Conservation (phyloP, 1,284 basidiomycete genomes). For the Ceratobasidium papillatum region DNA sequence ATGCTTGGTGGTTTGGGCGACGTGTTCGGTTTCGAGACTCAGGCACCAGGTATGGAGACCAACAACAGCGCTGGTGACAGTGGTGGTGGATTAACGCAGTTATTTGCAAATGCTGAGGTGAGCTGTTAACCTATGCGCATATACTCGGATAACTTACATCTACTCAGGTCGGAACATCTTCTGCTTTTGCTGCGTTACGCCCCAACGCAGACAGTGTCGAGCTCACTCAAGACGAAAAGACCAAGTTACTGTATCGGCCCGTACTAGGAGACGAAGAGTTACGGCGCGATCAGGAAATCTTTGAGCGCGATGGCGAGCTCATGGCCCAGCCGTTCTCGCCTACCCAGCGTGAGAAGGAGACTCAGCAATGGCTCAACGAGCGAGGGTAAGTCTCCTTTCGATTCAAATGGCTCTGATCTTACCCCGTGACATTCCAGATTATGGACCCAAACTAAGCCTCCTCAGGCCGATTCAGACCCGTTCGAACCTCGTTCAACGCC, state of each 20-base stretch:
- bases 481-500: conserved; percentile 12
- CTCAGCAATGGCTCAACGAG: conserved; percentile 18
- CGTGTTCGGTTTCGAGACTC: conserved; percentile 22
- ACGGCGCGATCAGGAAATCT: conserved; percentile 19
- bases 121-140: background rate
- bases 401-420: background rate
- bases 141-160: background rate
- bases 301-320: conserved; percentile 30
- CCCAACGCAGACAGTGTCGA: background rate
- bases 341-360: conserved; percentile 12
- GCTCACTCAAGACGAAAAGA: conserved; percentile 26
- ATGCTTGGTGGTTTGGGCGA: too few species aligned
- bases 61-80: background rate
- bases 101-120: conserved; percentile 31
- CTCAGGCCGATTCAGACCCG: background rate
- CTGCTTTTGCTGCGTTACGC: conserved; percentile 16
- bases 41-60: background rate
- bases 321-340: conserved; percentile 32
- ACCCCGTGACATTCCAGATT: background rate
- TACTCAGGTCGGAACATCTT: background rate
- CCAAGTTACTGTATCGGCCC: conserved; percentile 14
- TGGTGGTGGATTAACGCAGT: conserved; percentile 28
- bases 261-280: conserved; percentile 6
- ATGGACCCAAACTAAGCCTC: conserved; percentile 23
- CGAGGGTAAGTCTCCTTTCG: background rate